phyloP scores from a whole-genome alignment of 768 basidiomycete species.

The Hericium erinaceus region DNA sequence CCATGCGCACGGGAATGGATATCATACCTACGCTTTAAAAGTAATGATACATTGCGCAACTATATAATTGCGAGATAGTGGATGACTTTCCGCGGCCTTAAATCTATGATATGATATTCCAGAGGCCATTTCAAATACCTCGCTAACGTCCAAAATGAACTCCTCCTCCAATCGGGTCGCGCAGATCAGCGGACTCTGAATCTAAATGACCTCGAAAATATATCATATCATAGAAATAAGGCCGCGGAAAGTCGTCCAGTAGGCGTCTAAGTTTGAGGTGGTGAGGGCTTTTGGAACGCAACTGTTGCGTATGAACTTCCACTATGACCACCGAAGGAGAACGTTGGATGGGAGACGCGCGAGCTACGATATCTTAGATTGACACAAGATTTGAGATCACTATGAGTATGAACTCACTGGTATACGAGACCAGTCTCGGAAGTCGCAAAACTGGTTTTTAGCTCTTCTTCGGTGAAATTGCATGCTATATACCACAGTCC shows the following conservation, averaged over 20 bases:
- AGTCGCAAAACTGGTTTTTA: conserved; percentile 43
- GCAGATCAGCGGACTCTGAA: too few relatives aligned
- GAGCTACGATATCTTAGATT: conserved; percentile 38
- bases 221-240: too few relatives aligned
- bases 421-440: conserved; percentile 43
- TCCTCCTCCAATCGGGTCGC: too few relatives aligned
- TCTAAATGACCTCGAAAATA: too few relatives aligned
- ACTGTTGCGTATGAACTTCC: conserved; percentile 65
- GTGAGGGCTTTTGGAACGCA: conserved; percentile 46
- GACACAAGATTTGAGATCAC: background rate
- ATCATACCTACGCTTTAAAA: conserved; percentile 29
- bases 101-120: too few relatives aligned
- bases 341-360: conserved; percentile 60
- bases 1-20: conserved; percentile 56
- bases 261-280: background rate
- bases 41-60: background rate
- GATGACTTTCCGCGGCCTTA: too few relatives aligned
- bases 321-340: conserved; percentile 68
- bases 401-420: conserved; percentile 39
- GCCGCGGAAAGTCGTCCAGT: too few relatives aligned
- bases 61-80: background rate
- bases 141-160: too few relatives aligned
- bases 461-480: conserved; percentile 77
- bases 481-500: conserved; percentile 33
- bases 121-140: too few relatives aligned